Evolutionary conservation across 352 stramenopile genomes (phyloP), one percentile per base, ranked within the genome.

Genomic region (Hyaloperonospora arabidopsidis): DNA sequence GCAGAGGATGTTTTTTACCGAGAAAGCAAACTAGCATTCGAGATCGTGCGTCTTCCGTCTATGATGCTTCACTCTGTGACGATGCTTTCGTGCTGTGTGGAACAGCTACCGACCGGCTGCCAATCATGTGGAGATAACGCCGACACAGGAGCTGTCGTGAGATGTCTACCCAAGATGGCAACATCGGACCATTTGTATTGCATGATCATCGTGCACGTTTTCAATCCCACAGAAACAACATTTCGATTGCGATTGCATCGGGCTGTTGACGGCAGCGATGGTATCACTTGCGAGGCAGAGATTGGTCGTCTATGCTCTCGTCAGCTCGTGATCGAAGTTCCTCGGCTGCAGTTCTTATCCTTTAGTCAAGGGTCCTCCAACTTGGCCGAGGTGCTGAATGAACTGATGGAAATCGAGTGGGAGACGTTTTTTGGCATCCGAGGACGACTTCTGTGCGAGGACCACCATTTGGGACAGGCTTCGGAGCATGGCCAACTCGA

Each of bases 151-250:
- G 12, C 32, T 14, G 19, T 5, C 0, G 32, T 39, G 45, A 40
- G 14, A 40, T 14, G 17, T 2, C 13, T 19, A 38, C 22, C 39
- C 8, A 34, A 49, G n/a, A 5, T 32, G 21, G 17, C 44, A 22
- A 76, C 63, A 39, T 76, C 74, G 40, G 76, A 90, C 52, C 68
- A 86, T 52, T 63, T 54, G 21, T 67, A 70, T 54, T 82, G 70
- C 32, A 38, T 71, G 25, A 57, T 85, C 19, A 48, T 82, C 5
- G 60, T 86, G 6, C 66, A 90, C 18, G 49, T 90, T 1, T 57
- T 69, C 22, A 90, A 90, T 56, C 80, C 76, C 0, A 88, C 77
- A 0, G 77, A 88, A 65, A 90, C 77, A 5, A 71, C 68, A 2
- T 89, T 89, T 58, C 58, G 59, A 21, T 69, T 89, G 6, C 62